Percentiles rank a stretch among this genome's conserved stretches.
Evolutionary conservation across 768 basidiomycete species (phyloP).

Genomic region (Wakefieldia striispora): DNA sequence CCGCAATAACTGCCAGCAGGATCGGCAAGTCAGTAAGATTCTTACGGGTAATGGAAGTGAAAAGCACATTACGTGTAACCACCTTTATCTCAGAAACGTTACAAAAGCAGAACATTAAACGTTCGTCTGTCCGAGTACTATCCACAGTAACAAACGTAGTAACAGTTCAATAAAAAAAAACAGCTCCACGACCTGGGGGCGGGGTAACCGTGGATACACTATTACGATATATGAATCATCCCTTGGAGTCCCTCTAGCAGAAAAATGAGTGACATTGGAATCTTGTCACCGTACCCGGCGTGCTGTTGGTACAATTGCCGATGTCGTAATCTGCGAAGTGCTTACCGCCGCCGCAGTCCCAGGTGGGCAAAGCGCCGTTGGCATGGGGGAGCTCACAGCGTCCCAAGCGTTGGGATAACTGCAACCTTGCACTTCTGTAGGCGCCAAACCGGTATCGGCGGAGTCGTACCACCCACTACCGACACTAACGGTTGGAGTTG

Average conservation of each 20-base stretch:
- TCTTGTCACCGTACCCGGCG: constrained; percentile 5
- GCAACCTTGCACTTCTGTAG: constrained; percentile 61
- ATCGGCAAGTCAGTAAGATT: constrained; percentile 3
- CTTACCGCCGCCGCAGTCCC: constrained; percentile 2
- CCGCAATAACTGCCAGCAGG: background rate
- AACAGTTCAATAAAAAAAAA: constrained; percentile 4
- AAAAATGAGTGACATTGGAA: background rate
- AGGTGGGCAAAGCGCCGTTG: constrained; percentile 41
- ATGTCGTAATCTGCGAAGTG: constrained; percentile 3
- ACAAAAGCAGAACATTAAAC: background rate
- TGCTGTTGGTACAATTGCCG: background rate
- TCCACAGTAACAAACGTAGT: background rate
- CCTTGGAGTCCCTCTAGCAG: background rate
- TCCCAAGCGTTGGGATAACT: constrained; percentile 64
- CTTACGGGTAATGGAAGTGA: background rate
- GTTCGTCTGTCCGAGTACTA: background rate
- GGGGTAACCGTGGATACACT: background rate
- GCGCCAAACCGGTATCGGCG: constrained; percentile 50
- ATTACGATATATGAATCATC: background rate
- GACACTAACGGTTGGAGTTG: constrained; percentile 38
- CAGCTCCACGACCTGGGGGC: background rate
- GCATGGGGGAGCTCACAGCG: constrained; percentile 49
- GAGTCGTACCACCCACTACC: constrained; percentile 60
- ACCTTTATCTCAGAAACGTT: background rate
- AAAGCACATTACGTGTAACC: constrained; percentile 10